Evolutionary conservation across 495 filamentous ascomycete genomes (phyloP), one percentile per base, ranked within the genome.

Genomic region (Jackrogersella multiformis): DNA sequence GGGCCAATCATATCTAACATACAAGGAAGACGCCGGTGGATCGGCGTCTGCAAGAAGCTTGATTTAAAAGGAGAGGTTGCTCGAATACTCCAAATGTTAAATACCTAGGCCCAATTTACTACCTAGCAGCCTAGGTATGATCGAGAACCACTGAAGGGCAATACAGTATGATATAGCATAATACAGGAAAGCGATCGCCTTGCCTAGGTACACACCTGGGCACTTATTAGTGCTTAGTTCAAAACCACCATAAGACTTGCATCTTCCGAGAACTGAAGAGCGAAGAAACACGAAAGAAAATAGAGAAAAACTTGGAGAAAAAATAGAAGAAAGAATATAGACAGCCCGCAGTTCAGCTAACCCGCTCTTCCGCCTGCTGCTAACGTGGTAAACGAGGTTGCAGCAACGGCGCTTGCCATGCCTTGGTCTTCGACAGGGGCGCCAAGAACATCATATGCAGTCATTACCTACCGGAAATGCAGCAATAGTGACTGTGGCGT

Each of bases 31-130:
- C 49, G 53, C 42, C 42, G 42, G 21, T 44, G 42, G 53, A 53
- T 42, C 54, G 35, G 61, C 53, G 61, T 52, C 52, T 52, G 32
- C 42, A 24, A 64, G 52, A 64, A 46, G 61, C 49, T 55, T 63
- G 49, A 39, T 48, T 63, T 46, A 30, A 26, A 9, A 7, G 23
- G 35, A 39, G 23, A 12, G 20, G 21, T 5, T 57, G 4, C 0
- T 7, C 45, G 41, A 46, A 46, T 20, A 23, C 26, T 57, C 23
- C 36, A 10, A 46, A 35, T 45, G 28, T 42, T 45, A 2, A 46
- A 46, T 18, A 35, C 18, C 36, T 6, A 21, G 18, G n/a, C n/a
- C n/a, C n/a, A n/a, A n/a, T n/a, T n/a, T n/a, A n/a, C n/a, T n/a
- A n/a, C n/a, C n/a, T n/a, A n/a, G n/a, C n/a, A n/a, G n/a, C n/a